Base-by-base conservation (phyloP, 306 rosid genomes). In the Fragaria iinumae region DNA sequence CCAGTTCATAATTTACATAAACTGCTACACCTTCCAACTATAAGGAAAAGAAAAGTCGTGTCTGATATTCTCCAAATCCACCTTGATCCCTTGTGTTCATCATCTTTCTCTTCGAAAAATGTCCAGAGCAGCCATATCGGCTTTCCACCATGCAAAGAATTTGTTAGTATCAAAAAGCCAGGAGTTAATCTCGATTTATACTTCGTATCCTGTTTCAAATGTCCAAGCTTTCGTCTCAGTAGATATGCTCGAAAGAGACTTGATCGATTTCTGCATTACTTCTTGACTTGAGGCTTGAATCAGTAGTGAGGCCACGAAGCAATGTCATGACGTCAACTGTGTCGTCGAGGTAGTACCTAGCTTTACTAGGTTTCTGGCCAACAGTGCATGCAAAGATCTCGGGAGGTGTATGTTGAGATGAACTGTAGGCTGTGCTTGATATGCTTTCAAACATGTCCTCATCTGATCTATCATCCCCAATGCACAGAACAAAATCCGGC, bases 361-460 rank as follows among this genome's bases (percentile, higher is more conserved):
- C 98, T 85, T 93, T 93, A 81, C 98, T 93, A 9, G 96, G 95
- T 80, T 93, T 93, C 56, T 85, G 89, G 63, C 93, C 98, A 50
- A 93, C 96, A 2, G 96, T 93, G 85, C 96, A 93, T 17, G 98
- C 89, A 77, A 89, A 93, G 70, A 90, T 81, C 80, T 90, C 92
- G 1, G 90, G 89, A 29, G 86, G 73, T 18, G 71, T 60, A 36
- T 84, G 82, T 50, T 84, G 74, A 38, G 81, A 69, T 78, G 80
- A 83, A 49, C 77, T 49, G 20, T 81, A 78, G 4, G 78, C 81
- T 79, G 69, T 84, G 66, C 80, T 84, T 34, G 81, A 77, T 78
- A 93, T 91, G 93, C 93, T 89, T 74, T 86, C 91, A 23, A 93
- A 93, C 98, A 93, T 93, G 76, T 90, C 96, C 84, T 93, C 97